Evolutionary conservation across 2,329 filamentous ascomycete species (phyloP).

Genomic region (Zelopaecilomyces penicillatus): DNA sequence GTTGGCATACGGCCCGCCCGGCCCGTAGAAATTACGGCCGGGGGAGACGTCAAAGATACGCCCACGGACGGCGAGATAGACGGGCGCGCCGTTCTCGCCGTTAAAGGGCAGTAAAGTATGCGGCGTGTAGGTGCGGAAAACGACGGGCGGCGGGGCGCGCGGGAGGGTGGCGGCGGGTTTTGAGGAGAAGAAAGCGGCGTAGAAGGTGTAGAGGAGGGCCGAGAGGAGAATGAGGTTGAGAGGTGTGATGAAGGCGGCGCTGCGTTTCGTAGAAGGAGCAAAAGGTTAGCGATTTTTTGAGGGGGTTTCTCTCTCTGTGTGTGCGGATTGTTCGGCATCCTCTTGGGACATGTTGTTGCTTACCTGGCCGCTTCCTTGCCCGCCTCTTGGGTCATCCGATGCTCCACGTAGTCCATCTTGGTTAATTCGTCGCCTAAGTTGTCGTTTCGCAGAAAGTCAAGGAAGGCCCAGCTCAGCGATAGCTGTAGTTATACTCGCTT

Average conservation of each 20-base stretch:
- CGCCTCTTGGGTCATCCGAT: conserved; percentile 46
- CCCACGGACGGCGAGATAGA: conserved; percentile 87
- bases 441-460: no score
- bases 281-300: background rate
- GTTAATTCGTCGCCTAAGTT: no score
- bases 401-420: conserved; percentile 49
- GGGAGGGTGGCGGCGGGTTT: conserved; percentile 38
- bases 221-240: conserved; percentile 54
- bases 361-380: conserved; percentile 33
- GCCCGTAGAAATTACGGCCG: conserved; percentile 91
- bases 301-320: background rate
- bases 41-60: conserved; percentile 82
- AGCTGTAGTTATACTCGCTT: no score
- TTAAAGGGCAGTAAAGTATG: conserved; percentile 78
- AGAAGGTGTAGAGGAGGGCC: conserved; percentile 50
- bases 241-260: conserved; percentile 45
- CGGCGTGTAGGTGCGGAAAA: conserved; percentile 66
- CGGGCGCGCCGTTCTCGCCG: conserved; percentile 62
- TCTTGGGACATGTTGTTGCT: conserved; percentile 5
- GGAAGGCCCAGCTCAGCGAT: no score
- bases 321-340: background rate
- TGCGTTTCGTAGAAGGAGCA: conserved; percentile 12
- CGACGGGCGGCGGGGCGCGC: conserved; percentile 45
- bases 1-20: conserved; percentile 89
- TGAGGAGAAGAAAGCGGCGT: conserved; percentile 44